These are phyloP conservation scores for Ramularia endophylla DNA, from an alignment of 2,329 filamentous ascomycete species.

Conservation along the genomic window DNA sequence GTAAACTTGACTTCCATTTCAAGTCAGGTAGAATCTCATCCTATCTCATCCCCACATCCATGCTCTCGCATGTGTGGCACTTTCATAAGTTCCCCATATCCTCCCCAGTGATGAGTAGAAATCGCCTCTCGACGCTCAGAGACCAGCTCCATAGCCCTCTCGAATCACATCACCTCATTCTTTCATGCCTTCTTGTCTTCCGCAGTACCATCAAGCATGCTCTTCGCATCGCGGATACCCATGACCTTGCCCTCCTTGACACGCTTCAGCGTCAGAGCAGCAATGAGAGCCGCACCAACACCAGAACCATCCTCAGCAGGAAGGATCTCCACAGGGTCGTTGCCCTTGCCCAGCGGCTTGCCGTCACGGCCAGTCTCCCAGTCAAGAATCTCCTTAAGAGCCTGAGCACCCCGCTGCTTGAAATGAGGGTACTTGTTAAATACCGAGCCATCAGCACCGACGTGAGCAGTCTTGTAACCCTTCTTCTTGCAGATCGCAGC, in stretches of 20 bases:
- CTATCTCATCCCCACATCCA: too few species aligned
- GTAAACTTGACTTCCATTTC: too few species aligned
- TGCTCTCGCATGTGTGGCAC: too few species aligned
- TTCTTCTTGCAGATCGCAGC: conserved; percentile 98
- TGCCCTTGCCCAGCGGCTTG: conserved; percentile 53
- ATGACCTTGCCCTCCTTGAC: conserved; percentile 54
- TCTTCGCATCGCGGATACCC: conserved; percentile 50
- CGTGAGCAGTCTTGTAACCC: conserved; percentile 78
- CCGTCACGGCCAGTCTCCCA: conserved; percentile 72
- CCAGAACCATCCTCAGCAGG: conserved; percentile 93
- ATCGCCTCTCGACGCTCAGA: too few species aligned
- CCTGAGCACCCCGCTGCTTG: conserved; percentile 82
- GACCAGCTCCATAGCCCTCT: neutral
- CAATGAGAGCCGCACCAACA: conserved; percentile 95
- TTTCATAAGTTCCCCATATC: too few species aligned
- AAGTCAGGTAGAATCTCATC: too few species aligned
- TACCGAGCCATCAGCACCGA: conserved; percentile 92
- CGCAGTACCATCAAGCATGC: conserved; percentile 36
- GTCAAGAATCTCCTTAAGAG: conserved; percentile 90
- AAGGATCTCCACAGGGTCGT: conserved; percentile 74
- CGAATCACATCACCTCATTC: neutral
- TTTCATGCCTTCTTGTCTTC: conserved; percentile 16
- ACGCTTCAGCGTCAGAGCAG: conserved; percentile 60
- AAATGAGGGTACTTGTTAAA: conserved; percentile 99
- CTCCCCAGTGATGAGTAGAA: too few species aligned